Evolutionary conservation across 83 land plant genomes (phyloP), one percentile per base, ranked within the genome.

Genomic region (Picea engelmannii): DNA sequence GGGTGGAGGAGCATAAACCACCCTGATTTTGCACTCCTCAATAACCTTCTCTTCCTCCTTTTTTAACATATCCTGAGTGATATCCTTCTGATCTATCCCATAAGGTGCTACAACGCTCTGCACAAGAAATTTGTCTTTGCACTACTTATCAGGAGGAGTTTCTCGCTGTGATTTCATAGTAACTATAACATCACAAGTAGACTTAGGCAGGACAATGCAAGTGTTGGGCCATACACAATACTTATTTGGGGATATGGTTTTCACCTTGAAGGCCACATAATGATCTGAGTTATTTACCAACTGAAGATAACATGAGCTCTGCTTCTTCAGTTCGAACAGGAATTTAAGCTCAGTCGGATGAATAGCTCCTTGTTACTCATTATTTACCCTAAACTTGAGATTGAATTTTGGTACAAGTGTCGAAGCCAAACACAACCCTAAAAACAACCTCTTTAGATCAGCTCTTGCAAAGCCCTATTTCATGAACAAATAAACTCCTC

Each of bases 91-190:
- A 18, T 87, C 74, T 62, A 80, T 59, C 73, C 89, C 95, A 25
- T 62, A 66, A 24, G 81, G 80, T 12, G 86, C 86, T 40, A 84
- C 62, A 79, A 91, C 90, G 80, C 95, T 89, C 76, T 89, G 95
- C 31, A 93, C 69, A 25, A 93, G 87, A 80, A 93, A 93, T 79
- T 91, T 93, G 82, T 93, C 95, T 83, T 91, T 93, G 90, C 95
- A 91, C 59, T 87, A 93, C 85, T 91, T 78, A 65, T 89, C 93
- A 25, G 83, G 86, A 2, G 95, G 95, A 18, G 88, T 84, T 62
- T 91, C 95, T 42, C 80, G 84, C 17, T 84, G 95, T 1, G 90
- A 90, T 89, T 93, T 93, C 95, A 93, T 93, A 21, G 92, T 93
- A 85, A 91, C 95, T 93, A 61, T 81, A 52, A 92, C 84, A 60